Conservation (phyloP, 2,329 filamentous ascomycete species). For the Penicillium polonicum region DNA sequence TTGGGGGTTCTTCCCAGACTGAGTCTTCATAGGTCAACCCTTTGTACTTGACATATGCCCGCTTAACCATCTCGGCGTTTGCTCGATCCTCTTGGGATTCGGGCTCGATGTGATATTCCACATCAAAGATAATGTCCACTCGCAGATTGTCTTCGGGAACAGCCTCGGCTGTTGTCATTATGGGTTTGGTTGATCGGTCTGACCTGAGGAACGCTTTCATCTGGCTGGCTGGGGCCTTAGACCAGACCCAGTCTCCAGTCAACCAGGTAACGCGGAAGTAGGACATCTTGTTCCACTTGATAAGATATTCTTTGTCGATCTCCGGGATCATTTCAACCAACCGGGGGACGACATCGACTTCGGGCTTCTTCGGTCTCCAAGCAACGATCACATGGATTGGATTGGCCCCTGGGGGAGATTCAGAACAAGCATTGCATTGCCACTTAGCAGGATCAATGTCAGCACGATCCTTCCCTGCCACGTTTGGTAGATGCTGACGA, state of each 20-base stretch:
- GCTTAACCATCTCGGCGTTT: conserved; percentile 69
- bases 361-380: conserved; percentile 71
- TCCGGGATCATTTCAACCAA: conserved; percentile 60
- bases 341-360: conserved; percentile 46
- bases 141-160: conserved; percentile 83
- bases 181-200: conserved; percentile 60
- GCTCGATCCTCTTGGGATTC: conserved; percentile 61
- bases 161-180: conserved; percentile 71
- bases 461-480: conserved; percentile 9
- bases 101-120: conserved; percentile 65
- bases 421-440: conserved; percentile 75
- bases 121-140: conserved; percentile 83
- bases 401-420: conserved; percentile 58
- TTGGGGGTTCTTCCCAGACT: conserved; percentile 83
- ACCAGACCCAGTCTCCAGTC: conserved; percentile 85
- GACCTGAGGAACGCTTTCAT: conserved; percentile 74
- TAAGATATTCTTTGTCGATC: conserved; percentile 83
- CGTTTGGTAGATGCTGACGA: conserved; percentile 71
- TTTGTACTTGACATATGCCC: conserved; percentile 85
- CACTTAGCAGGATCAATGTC: conserved; percentile 69
- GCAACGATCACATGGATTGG: conserved; percentile 73
- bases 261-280: conserved; percentile 85
- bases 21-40: conserved; percentile 86
- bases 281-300: conserved; percentile 81
- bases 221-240: conserved; percentile 60